Conservation (phyloP, 768 basidiomycete genomes). For the Leccinellum luteum region DNA sequence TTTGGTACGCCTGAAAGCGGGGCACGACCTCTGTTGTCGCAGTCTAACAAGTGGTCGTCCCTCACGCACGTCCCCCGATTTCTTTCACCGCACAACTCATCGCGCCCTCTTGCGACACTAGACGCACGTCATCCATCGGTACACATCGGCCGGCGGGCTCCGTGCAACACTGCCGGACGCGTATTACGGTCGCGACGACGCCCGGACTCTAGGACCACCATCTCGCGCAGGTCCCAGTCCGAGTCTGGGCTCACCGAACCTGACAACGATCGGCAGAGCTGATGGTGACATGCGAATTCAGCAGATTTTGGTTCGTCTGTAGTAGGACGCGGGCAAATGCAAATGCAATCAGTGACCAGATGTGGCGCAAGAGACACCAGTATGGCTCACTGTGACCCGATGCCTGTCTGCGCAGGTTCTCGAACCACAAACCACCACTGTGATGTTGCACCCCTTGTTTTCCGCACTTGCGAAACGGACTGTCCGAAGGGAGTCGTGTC, state of each 20-base stretch:
- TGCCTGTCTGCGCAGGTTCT: conserved; percentile 5
- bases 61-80: too few species aligned
- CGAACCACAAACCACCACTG: conserved; percentile 33
- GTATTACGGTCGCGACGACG: conserved; percentile 37
- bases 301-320: conserved; percentile 4
- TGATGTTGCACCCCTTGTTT: conserved; percentile 34
- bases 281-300: background rate
- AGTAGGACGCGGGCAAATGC: too few species aligned
- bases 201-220: too few species aligned
- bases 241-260: conserved; percentile 6
- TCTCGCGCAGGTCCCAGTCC: too few species aligned
- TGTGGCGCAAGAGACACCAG: too few species aligned
- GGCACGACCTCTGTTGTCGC: conserved; percentile 5
- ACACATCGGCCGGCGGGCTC: conserved; percentile 37
- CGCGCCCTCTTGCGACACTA: conserved; percentile 32
- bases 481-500: background rate
- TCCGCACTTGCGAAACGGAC: conserved; percentile 28
- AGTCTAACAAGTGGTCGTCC: too few species aligned
- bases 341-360: conserved; percentile 13
- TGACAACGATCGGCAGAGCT: background rate
- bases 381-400: conserved; percentile 10
- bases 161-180: conserved; percentile 34
- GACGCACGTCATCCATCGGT: conserved; percentile 40
- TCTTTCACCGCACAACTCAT: too few species aligned
- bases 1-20: conserved; percentile 18